A percentile compares a stretch with the other conserved stretches of the same genome.
Conservation (phyloP, 2,329 filamentous ascomycete species). For the Cladosporium oxysporum region DNA sequence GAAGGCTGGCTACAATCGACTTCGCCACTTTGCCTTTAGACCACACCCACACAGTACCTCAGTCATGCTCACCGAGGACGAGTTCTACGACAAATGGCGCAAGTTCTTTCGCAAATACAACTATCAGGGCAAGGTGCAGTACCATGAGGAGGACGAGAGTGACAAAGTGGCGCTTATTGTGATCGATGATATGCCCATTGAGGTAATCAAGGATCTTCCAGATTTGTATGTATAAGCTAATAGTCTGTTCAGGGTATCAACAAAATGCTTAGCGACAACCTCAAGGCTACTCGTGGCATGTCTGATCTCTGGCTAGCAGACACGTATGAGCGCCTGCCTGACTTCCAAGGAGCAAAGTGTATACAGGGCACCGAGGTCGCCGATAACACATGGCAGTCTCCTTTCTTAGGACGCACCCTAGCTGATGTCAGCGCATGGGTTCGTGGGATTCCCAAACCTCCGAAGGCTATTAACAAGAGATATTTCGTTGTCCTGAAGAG, state of each 20-base stretch:
- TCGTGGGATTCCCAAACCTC: slow-evolving; percentile 13
- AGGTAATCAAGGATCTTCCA: slow-evolving; percentile 1
- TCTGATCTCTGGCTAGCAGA: slow-evolving; percentile 18
- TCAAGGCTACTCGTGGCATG: slow-evolving; percentile 14
- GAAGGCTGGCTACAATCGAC: slow-evolving; percentile 9
- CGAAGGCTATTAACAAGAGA: slow-evolving; percentile 17
- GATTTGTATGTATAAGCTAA: slow-evolving; percentile 8
- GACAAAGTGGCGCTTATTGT: slow-evolving; percentile 18
- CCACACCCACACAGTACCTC: slow-evolving; percentile 10
- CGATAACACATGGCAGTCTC: slow-evolving; percentile 14
- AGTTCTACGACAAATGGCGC: slow-evolving; percentile 14
- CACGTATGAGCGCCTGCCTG: slow-evolving; percentile 15
- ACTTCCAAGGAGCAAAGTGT: slow-evolving; percentile 15
- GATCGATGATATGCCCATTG: slow-evolving; percentile 15
- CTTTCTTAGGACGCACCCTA: slow-evolving; percentile 4
- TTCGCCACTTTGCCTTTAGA: background rate
- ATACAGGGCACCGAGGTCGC: slow-evolving; percentile 12
- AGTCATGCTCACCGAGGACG: slow-evolving; percentile 16
- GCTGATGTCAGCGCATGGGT: slow-evolving; percentile 13
- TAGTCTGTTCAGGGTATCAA: slow-evolving; percentile 8
- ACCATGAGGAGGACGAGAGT: slow-evolving; percentile 11
- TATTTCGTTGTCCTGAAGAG: slow-evolving; percentile 13
- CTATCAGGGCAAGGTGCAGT: slow-evolving; percentile 12
- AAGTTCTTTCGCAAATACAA: slow-evolving; percentile 14
- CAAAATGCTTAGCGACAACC: slow-evolving; percentile 13